These are phyloP conservation scores for Hemerocallis citrina DNA, from an alignment of 106 monocot species.

Conservation along the genomic window DNA sequence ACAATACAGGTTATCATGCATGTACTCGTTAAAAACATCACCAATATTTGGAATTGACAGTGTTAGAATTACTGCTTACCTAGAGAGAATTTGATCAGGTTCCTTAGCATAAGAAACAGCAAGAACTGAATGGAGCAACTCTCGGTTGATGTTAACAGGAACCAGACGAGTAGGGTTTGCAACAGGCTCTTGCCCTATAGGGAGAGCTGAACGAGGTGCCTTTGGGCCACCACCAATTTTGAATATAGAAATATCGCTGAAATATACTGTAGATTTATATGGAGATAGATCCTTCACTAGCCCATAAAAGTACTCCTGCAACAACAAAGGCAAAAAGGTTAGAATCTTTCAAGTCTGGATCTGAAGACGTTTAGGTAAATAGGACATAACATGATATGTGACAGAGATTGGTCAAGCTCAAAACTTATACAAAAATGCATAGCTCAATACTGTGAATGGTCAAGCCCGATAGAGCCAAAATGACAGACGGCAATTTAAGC, in stretches of 20 bases:
- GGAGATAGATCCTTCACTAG: constrained; percentile 72
- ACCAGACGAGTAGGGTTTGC: constrained; percentile 83
- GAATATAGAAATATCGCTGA: constrained; percentile 75
- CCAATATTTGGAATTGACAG: too few species aligned
- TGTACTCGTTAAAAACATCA: neutral
- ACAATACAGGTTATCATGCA: neutral
- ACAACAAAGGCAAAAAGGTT: neutral
- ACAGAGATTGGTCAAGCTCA: too few species aligned
- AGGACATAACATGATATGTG: neutral
- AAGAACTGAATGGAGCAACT: constrained; percentile 78
- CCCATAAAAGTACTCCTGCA: constrained; percentile 94
- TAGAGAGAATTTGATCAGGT: constrained; percentile 74
- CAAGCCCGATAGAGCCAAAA: neutral
- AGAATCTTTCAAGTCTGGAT: neutral
- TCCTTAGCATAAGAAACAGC: constrained; percentile 99
- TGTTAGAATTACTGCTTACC: constrained; percentile 29
- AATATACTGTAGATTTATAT: constrained; percentile 71
- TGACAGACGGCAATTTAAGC: neutral
- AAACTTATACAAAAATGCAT: neutral
- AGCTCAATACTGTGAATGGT: too few species aligned
- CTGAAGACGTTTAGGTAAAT: too few species aligned
- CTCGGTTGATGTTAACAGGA: constrained; percentile 66
- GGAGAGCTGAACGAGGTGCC: constrained; percentile 86
- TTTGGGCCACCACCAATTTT: constrained; percentile 91
- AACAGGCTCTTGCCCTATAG: constrained; percentile 91